Base-by-base conservation (phyloP, 208 protist species). In the Naegleria lovaniensis region DNA sequence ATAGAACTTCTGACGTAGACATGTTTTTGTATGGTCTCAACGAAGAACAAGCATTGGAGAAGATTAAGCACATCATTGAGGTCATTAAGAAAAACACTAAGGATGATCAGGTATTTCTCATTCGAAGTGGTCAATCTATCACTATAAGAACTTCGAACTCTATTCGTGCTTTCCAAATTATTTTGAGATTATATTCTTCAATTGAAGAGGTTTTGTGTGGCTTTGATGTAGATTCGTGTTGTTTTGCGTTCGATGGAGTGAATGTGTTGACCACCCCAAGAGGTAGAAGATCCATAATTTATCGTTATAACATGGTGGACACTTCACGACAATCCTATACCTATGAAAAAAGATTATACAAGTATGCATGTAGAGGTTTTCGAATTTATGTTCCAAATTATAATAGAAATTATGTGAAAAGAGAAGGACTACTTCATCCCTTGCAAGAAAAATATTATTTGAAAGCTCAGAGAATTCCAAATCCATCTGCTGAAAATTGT, bases 351-450 rank as follows among this genome's bases (percentile, higher is more conserved):
- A 38, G 92, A 16, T n/a, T 93, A 11, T 36, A 33, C 29, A 93
- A 93, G 84, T 93, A 93, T 90, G 90, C 90, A 38, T 16, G 15
- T 36, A 75, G 92, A 33, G 92, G 92, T 4, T 93, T 93, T 40
- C 38, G 59, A 79, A 90, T 93, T 19, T 5, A 22, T 40, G 67
- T 92, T 13, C 92, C 92, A 48, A 33, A 33, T 2, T 84, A 38
- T 84, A 33, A 84, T 38, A 36, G 9, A 5, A 19, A 16, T 19
- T 39, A 84, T 39, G 38, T 84, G 9, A 84, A 84, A 40, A 84
- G 36, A n/a, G 19, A 75, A 75, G 19, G 25, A n/a, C 19, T 75
- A 22, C 13, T 29, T 29, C 25, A 75, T 75, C 58, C 58, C 1
- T 1, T 48, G 7, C 43, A 48, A 48, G 25, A 29, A 75, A 75